Evolutionary conservation across 1,284 basidiomycete genomes (phyloP), one percentile per base, ranked within the genome.

Genomic region (Trametes polyzona): DNA sequence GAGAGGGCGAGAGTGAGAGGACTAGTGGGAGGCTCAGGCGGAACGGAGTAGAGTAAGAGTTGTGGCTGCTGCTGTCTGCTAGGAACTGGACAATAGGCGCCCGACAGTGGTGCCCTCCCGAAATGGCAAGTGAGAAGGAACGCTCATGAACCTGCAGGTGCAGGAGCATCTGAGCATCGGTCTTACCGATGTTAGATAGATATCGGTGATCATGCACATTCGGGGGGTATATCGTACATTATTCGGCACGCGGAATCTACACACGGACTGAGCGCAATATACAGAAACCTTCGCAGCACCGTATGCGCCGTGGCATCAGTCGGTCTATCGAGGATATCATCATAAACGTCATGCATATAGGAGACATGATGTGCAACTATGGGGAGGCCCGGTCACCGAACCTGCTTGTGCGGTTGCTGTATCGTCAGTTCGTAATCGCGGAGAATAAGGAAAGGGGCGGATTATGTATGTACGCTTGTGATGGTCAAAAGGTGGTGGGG

Each of bases 381-480:
- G 40, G 36, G 37, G 26, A 12, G 50, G 44, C 58, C 47, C 46
- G 55, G 47, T 39, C 48, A 27, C 39, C 55, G 46, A 46, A 52
- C 56, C 55, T 30, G 40, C 55, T 51, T 47, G 51, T 65, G 57
- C 59, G 39, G 39, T 37, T 48, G 47, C 57, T 61, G 55, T 49
- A 60, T 67, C 63, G 61, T 67, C 62, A 67, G 65, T 63, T 64
- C 65, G 61, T 67, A 40, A 61, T 52, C 47, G 43, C 57, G 43
- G 57, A 24, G n/a, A 51, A 46, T 30, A 30, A 57, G 47, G 39
- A 52, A 58, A 30, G 23, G 61, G 47, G 41, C 50, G 39, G 43
- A 55, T 37, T 52, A 57, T 55, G 52, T 59, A 56, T 52, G 47
- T 58, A 53, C 51, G 39, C 26, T 30, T 41, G 53, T 29, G 47